Base-by-base conservation (phyloP, 2,329 filamentous ascomycete species). In the Alternaria panax region DNA sequence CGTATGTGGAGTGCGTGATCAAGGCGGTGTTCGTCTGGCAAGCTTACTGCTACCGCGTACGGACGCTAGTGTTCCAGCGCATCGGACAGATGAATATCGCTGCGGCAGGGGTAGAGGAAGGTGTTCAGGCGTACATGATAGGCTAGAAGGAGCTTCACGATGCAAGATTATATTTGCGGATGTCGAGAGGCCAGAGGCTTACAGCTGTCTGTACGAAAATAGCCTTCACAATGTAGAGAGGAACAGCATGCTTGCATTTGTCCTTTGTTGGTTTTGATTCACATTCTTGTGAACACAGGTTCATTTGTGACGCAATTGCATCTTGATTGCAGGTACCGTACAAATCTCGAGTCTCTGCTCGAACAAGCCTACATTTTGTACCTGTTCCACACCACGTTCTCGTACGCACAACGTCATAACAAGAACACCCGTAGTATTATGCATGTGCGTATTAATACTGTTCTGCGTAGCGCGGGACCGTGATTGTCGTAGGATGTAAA, bases 11-110 rank as follows among this genome's bases (percentile, higher is more conserved):
- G 46, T 46, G 46, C 24, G 32, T 59, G 7, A 12, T 51, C 28
- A 51, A 51, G 12, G 53, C 34, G 9, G 14, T 60, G 41, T 25
- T 57, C 22, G 38, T 51, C 0, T 51, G 52, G 27, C 51, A 59
- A 36, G 56, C 51, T 11, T 58, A 58, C 34, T 47, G 34, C 41
- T 22, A 24, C 7, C 42, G 42, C 5, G 50, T 20, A 22, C 47
- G 41, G 8, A 25, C 5, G 20, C 14, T 52, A 22, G 27, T 27
- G 27, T 46, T 27, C 25, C n/a, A 20, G 43, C 43, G 18, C 14
- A 47, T 32, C 14, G n/a, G 18, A 20, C 45, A 47, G 16, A 22
- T 47, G 2, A 24, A 16, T 28, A 32, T 24, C 8, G 22, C 20
- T 34, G 30, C 45, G 24, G 20, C 20, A 32, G 20, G 28, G 27